Conservation (phyloP, 2,329 filamentous ascomycete species). For the Fusarium haematococcum region DNA sequence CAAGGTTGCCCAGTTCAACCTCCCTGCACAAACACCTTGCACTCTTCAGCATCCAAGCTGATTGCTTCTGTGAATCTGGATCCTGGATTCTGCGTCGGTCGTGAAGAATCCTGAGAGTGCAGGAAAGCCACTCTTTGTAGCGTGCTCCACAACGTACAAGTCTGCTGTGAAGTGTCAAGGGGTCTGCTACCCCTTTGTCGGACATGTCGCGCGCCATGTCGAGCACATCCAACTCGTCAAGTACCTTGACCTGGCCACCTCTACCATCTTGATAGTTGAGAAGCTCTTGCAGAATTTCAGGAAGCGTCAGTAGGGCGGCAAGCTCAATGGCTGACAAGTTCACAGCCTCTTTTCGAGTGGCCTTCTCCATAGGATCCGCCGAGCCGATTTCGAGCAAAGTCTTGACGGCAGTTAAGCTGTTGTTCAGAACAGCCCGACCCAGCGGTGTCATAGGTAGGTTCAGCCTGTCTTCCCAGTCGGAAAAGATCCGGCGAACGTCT, state of each 20-base stretch:
- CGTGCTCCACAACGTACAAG: background rate
- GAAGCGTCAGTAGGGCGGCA: background rate
- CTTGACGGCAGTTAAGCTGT: background rate
- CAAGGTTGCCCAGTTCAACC: background rate
- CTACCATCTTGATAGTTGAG: background rate
- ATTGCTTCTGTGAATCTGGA: background rate
- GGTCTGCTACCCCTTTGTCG: background rate
- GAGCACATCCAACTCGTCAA: conserved; percentile 2
- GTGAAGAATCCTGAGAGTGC: background rate
- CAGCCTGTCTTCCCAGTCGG: conserved; percentile 6
- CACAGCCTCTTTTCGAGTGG: background rate
- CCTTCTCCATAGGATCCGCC: background rate
- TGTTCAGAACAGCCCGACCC: background rate
- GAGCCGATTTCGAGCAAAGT: background rate
- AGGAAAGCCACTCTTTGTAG: conserved; percentile 2
- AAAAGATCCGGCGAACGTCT: background rate
- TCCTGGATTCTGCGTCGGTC: background rate
- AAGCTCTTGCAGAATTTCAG: background rate
- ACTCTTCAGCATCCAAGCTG: background rate
- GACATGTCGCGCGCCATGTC: background rate
- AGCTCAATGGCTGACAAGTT: conserved; percentile 2
- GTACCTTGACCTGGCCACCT: background rate
- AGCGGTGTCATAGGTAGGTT: background rate
- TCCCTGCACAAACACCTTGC: background rate
- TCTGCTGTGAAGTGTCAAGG: conserved; percentile 8